These are phyloP conservation scores for Syzygium malaccense DNA, from an alignment of 441 rosid genomes.

Conservation along the genomic window DNA sequence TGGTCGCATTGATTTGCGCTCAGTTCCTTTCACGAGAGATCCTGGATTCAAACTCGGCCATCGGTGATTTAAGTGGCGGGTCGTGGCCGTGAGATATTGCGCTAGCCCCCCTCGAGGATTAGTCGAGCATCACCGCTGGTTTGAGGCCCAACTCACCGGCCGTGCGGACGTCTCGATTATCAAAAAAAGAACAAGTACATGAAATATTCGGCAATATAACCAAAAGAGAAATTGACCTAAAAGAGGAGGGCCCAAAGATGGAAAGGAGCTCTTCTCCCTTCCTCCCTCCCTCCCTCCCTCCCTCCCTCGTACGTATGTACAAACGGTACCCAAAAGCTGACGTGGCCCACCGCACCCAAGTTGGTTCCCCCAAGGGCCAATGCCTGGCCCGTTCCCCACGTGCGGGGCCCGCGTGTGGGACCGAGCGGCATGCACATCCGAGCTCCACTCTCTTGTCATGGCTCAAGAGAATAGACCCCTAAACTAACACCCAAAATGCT, in stretches of 20 bases:
- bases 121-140: too few relatives aligned
- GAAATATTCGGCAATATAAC: neutral
- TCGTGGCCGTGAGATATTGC: too few relatives aligned
- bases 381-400: neutral
- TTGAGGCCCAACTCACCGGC: too few relatives aligned
- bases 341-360: neutral
- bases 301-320: neutral
- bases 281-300: neutral
- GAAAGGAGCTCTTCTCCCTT: neutral
- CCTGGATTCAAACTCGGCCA: too few relatives aligned
- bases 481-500: conserved; percentile 4
- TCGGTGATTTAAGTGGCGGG: too few relatives aligned
- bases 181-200: neutral
- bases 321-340: neutral
- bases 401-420: neutral
- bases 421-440: neutral
- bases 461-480: conserved; percentile 16
- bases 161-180: too few relatives aligned
- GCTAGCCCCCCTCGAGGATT: too few relatives aligned
- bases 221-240: neutral
- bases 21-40: too few relatives aligned
- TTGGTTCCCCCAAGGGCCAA: neutral
- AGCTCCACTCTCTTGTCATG: neutral
- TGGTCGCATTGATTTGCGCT: too few relatives aligned
- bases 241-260: neutral